Percentiles rank a stretch among this genome's conserved stretches.
phyloP scores from a whole-genome alignment of 2,329 filamentous ascomycete species.

The Aspergillus vadensis region DNA sequence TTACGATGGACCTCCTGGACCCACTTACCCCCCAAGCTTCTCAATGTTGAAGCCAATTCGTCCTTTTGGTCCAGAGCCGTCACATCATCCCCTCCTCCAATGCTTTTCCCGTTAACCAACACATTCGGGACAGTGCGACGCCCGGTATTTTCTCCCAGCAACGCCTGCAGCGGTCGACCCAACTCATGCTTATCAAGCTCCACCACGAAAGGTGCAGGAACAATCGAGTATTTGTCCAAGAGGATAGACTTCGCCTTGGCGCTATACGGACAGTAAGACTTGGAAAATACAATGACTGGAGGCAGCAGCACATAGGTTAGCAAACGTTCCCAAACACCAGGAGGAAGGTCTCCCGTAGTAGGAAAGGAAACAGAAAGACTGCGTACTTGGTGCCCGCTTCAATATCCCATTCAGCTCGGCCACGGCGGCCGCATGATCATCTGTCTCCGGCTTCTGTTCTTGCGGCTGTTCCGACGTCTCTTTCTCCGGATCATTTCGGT shows the following conservation, averaged over 20 bases:
- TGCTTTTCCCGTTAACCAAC: conserved; percentile 81
- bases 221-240: conserved; percentile 79
- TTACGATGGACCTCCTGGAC: conserved; percentile 45
- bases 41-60: conserved; percentile 70
- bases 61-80: conserved; percentile 68
- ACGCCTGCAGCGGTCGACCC: conserved; percentile 70
- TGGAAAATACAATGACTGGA: conserved; percentile 91
- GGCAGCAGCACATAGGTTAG: conserved; percentile 6
- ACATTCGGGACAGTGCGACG: conserved; percentile 89
- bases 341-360: neutral
- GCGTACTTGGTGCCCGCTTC: conserved; percentile 78
- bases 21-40: conserved; percentile 71
- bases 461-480: conserved; percentile 51
- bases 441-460: conserved; percentile 57
- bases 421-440: conserved; percentile 55
- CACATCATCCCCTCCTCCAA: conserved; percentile 89
- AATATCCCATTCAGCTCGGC: conserved; percentile 75
- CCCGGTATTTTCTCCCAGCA: conserved; percentile 72
- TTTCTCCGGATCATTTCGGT: conserved; percentile 35
- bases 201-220: conserved; percentile 80
- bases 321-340: conserved; percentile 1
- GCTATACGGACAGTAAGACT: conserved; percentile 87
- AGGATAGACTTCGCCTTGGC: conserved; percentile 82
- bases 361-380: neutral
- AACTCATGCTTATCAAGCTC: conserved; percentile 84